These are phyloP conservation scores for Umbelopsis isabellina DNA, from an alignment of 192 early-diverging fungal genomes.

Conservation along the genomic window DNA sequence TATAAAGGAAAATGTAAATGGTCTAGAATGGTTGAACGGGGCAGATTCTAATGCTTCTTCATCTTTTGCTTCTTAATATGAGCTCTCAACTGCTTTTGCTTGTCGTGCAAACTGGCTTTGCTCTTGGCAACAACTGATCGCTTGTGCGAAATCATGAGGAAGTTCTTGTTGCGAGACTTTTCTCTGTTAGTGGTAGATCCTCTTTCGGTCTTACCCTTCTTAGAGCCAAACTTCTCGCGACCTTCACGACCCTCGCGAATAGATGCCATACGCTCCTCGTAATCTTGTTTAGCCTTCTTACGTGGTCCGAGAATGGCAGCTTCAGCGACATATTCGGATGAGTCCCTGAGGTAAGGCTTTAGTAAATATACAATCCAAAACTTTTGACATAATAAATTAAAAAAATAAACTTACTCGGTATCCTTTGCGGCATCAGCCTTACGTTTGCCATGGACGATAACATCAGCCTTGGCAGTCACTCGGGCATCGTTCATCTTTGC, in stretches of 20 bases:
- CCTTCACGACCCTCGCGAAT: conserved; percentile 90
- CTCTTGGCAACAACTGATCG: conserved; percentile 72
- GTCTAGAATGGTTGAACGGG: neutral
- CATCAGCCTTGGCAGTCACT: conserved; percentile 63
- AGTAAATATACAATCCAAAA: neutral
- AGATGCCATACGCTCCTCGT: conserved; percentile 88
- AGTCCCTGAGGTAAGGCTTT: neutral
- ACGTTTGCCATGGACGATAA: conserved; percentile 21
- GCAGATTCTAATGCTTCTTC: conserved; percentile 49
- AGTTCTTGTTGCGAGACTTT: conserved; percentile 92
- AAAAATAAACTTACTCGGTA: conserved; percentile 27
- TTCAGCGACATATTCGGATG: conserved; percentile 43
- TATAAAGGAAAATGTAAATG: conserved; percentile 18
- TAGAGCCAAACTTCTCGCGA: conserved; percentile 87
- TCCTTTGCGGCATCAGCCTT: conserved; percentile 9
- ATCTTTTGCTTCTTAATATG: conserved; percentile 69
- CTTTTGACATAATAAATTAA: neutral
- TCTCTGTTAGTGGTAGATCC: conserved; percentile 87
- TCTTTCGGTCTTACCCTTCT: conserved; percentile 82
- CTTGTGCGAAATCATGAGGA: conserved; percentile 97
- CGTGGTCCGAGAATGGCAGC: conserved; percentile 58
- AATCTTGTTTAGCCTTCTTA: conserved; percentile 87
- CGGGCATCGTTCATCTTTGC: conserved; percentile 79
- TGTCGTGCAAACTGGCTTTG: conserved; percentile 75
- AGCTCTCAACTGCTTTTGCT: conserved; percentile 62